Base-by-base conservation (phyloP, 1,139 yeast genomes). In the Debaryomycetaceae sp. region DNA sequence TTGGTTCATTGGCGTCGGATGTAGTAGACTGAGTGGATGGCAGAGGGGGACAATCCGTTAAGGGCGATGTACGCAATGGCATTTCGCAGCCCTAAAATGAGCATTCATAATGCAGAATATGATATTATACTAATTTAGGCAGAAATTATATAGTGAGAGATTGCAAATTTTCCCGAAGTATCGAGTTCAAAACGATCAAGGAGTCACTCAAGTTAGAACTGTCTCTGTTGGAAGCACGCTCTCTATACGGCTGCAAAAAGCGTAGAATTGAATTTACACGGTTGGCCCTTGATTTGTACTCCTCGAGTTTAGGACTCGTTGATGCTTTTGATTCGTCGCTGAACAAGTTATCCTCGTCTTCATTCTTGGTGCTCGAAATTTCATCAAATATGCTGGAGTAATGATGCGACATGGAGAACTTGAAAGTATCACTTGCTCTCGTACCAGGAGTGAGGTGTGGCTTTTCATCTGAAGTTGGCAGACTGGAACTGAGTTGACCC, bases 351-450 rank as follows among this genome's bases (percentile, higher is more conserved):
- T 46, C 54, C 5, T 48, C 51, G 4, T 42, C 49, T 14, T 43
- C 45, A 27, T 46, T 55, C 7, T 46, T 45, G 5, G 38, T 24
- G 6, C 23, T 17, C 13, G 41, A 17, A 6, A 36, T 35, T 31
- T 45, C 47, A 38, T 55, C 53, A 42, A 58, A 57, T 6, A 58
- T 58, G 43, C 55, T 56, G 1, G 60, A 56, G 42, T 49, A 58
- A 44, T 58, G 59, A 37, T 45, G 45, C 34, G 56, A 59, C 42
- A 54, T 52, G 9, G 47, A 45, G 11, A 46, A 37, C 6, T 43
- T 49, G 41, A 53, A 55, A 2, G 31, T 27, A 27, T 27, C 11
- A 4, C 11, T 8, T 27, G 8, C 11, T 5, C 29, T 34, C 1
- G 36, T 24, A 11, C 41, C 46, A 4, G n/a, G 5, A 7, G 17